Conservation (phyloP, 306 rosid genomes). For the Luffa aegyptiaca region DNA sequence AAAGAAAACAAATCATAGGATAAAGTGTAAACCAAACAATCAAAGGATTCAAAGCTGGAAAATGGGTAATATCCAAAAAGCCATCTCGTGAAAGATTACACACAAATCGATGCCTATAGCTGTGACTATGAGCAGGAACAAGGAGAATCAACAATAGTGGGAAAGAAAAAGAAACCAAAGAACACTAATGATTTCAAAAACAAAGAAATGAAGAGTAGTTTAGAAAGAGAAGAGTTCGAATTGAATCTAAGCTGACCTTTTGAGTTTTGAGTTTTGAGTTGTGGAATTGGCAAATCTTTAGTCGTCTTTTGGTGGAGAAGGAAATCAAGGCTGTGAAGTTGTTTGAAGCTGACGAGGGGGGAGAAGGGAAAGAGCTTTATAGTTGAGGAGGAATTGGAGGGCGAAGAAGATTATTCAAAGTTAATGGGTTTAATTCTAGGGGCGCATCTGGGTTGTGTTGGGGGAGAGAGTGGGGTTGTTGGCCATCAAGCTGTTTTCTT, state of each 20-base stretch:
- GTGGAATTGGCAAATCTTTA: not conserved
- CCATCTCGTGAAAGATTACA: not conserved
- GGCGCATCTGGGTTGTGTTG: conserved; percentile 39
- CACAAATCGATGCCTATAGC: not conserved
- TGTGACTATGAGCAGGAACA: not conserved
- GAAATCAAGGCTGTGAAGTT: not conserved
- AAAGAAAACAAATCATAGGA: not conserved
- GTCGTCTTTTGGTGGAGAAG: not conserved
- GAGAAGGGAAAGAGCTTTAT: conserved; percentile 1
- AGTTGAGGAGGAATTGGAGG: not conserved
- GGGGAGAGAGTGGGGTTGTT: conserved; percentile 20
- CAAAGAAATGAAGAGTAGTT: not conserved
- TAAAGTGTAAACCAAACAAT: not conserved
- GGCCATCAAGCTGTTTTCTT: not conserved
- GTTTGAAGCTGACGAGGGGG: not conserved
- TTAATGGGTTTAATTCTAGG: conserved; percentile 17
- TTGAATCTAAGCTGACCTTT: not conserved
- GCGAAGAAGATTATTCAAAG: conserved; percentile 21
- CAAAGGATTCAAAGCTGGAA: not conserved
- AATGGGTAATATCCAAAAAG: not conserved
- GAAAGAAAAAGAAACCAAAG: not conserved
- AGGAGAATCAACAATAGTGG: not conserved
- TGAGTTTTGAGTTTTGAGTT: not conserved
- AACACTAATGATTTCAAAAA: not conserved
- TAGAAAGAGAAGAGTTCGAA: not conserved